Evolutionary conservation across 1,284 basidiomycete genomes (phyloP).

Genomic region (Takashimella koratensis): DNA sequence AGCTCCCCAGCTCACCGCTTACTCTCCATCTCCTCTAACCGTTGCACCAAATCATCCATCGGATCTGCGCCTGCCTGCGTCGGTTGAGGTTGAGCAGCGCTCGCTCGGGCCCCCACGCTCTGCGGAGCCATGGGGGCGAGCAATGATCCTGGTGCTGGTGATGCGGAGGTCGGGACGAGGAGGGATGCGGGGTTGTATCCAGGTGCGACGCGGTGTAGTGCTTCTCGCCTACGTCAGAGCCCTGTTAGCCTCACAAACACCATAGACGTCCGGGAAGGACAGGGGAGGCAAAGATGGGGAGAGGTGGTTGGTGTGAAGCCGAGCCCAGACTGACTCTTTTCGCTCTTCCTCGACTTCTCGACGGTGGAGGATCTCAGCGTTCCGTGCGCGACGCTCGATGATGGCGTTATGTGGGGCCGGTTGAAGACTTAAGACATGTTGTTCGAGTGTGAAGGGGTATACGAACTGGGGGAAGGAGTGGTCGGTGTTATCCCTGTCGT

Average conservation of each 20-base stretch:
- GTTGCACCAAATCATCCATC: slow-evolving; percentile 76
- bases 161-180: slow-evolving; percentile 30
- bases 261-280: too few species aligned
- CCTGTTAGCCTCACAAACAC: slow-evolving; percentile 62
- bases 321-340: slow-evolving; percentile 56
- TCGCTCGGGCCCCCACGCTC: too few species aligned
- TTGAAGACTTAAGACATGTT: slow-evolving; percentile 70
- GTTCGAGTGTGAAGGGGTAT: slow-evolving; percentile 86
- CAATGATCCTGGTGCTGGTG: slow-evolving; percentile 1
- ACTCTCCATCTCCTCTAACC: slow-evolving; percentile 64
- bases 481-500: background rate
- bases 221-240: slow-evolving; percentile 32
- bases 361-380: slow-evolving; percentile 64
- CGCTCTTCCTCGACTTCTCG: slow-evolving; percentile 74
- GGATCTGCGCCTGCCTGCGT: slow-evolving; percentile 51
- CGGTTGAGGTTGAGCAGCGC: too few species aligned
- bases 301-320: slow-evolving; percentile 53
- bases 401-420: slow-evolving; percentile 65
- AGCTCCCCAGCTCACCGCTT: slow-evolving; percentile 15
- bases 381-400: slow-evolving; percentile 60
- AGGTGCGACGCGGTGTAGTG: slow-evolving; percentile 41
- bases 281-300: background rate
- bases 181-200: slow-evolving; percentile 46
- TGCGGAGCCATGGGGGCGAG: too few species aligned
- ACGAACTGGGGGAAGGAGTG: slow-evolving; percentile 62